phyloP scores from a whole-genome alignment of 2,329 filamentous ascomycete species.

The Alternaria panax region DNA sequence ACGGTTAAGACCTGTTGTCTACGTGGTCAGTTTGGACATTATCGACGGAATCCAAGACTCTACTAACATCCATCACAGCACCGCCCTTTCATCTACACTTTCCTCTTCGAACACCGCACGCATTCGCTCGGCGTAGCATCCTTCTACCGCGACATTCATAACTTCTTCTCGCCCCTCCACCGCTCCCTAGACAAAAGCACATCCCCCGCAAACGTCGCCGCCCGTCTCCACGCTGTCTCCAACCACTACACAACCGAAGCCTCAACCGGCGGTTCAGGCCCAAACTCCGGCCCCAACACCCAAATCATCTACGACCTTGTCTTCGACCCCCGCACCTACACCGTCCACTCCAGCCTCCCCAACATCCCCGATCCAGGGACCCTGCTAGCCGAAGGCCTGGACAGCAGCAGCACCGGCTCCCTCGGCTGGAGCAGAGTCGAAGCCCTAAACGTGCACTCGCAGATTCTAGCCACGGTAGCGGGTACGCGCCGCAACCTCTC shows the following conservation, averaged over 20 bases:
- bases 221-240: constrained; percentile 51
- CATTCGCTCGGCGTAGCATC: constrained; percentile 57
- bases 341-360: constrained; percentile 67
- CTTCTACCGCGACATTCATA: constrained; percentile 61
- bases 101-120: constrained; percentile 72
- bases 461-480: constrained; percentile 64
- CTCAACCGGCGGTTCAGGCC: constrained; percentile 36
- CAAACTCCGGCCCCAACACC: constrained; percentile 42
- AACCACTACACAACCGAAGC: constrained; percentile 48
- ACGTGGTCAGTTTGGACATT: constrained; percentile 58
- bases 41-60: too few species aligned
- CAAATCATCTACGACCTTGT: constrained; percentile 66
- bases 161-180: constrained; percentile 59
- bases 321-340: constrained; percentile 65
- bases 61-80: constrained; percentile 44
- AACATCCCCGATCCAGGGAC: constrained; percentile 66
- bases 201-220: constrained; percentile 50
- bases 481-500: constrained; percentile 54
- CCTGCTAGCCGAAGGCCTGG: constrained; percentile 50
- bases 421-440: constrained; percentile 62
- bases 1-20: constrained; percentile 72
- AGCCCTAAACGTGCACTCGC: constrained; percentile 67
- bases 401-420: constrained; percentile 13
- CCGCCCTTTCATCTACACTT: constrained; percentile 78
- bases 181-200: constrained; percentile 55